phyloP scores from a whole-genome alignment of 2,329 filamentous ascomycete genomes.

The Chalaropsis ovoidea region DNA sequence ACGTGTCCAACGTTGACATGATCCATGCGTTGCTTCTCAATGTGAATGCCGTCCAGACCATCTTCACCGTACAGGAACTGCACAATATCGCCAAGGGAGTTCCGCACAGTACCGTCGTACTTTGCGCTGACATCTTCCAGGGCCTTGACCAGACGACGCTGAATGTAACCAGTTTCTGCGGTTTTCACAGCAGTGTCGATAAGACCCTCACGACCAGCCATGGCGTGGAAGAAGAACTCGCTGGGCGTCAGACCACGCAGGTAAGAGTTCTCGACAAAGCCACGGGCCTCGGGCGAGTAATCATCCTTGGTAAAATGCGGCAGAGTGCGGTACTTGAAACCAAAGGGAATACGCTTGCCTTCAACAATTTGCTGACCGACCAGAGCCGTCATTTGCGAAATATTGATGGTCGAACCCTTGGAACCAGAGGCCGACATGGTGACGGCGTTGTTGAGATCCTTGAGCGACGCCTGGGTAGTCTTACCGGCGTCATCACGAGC shows the following conservation, averaged over 20 bases:
- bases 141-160: conserved; percentile 94
- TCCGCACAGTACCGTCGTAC: conserved; percentile 94
- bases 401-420: conserved; percentile 98
- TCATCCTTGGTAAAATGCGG: conserved; percentile 99
- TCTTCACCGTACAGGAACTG: conserved; percentile 98
- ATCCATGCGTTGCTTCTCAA: conserved; percentile 86
- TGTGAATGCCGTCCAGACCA: conserved; percentile 82
- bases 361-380: conserved; percentile 98
- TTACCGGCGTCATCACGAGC: conserved; percentile 95
- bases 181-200: conserved; percentile 99
- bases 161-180: conserved; percentile 97
- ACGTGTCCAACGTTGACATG: conserved; percentile 69
- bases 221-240: conserved; percentile 99
- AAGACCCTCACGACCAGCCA: conserved; percentile 99
- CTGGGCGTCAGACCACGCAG: conserved; percentile 87
- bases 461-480: conserved; percentile 80
- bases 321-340: conserved; percentile 94
- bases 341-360: conserved; percentile 96
- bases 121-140: conserved; percentile 95
- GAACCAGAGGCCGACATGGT: conserved; percentile 95
- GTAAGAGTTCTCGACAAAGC: conserved; percentile 98
- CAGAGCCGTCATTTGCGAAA: conserved; percentile 97
- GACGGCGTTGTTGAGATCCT: conserved; percentile 91
- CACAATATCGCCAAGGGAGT: conserved; percentile 90
- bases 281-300: conserved; percentile 91